Evolutionary conservation across 2,329 filamentous ascomycete genomes (phyloP), one percentile per base, ranked within the genome.

Genomic region (Arthrobotrys entomopaga): DNA sequence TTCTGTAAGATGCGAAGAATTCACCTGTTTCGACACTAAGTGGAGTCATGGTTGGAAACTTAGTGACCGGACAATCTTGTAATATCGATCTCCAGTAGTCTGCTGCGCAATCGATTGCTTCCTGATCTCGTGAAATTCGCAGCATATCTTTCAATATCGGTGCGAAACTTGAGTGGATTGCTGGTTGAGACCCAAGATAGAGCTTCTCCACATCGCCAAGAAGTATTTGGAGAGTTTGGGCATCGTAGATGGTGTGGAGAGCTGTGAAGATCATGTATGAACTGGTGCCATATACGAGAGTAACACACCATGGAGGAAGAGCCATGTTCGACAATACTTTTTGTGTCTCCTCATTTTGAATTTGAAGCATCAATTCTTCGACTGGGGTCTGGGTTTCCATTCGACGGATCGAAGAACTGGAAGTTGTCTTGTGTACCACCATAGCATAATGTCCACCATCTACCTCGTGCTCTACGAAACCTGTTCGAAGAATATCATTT

Each of bases 191-290:
- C 16, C 46, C 52, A 24, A 67, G 52, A 16, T 74, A 74, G 11
- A 74, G 53, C 13, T 64, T 19, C 2, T 58, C 50, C 0, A 96
- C 83, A 77, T 90, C 87, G 0, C 83, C 79, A 1, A 97, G 81
- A 0, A 97, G 84, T 0, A 84, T 79, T 2, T 86, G 83, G 10
- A 97, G 82, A 7, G 92, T 93, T 46, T 87, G 85, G 0, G 92
- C 93, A 82, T 97, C 93, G 77, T 96, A 97, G 0, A 97, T 83
- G 0, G 91, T 91, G 81, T 97, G 93, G 76, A 96, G 90, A 1
- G 92, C 84, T 8, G 84, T 86, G 19, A 89, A 79, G 50, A 79
- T 65, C 40, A 79, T 65, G 22, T 85, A 81, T 3, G 79, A 69
- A 2, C 74, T 79, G 4, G 22, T 19, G 4, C 43, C 40, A 13